These are phyloP conservation scores for Vaccinium vitisidaea DNA, from an alignment of 148 eudicot species.

Conservation along the genomic window DNA sequence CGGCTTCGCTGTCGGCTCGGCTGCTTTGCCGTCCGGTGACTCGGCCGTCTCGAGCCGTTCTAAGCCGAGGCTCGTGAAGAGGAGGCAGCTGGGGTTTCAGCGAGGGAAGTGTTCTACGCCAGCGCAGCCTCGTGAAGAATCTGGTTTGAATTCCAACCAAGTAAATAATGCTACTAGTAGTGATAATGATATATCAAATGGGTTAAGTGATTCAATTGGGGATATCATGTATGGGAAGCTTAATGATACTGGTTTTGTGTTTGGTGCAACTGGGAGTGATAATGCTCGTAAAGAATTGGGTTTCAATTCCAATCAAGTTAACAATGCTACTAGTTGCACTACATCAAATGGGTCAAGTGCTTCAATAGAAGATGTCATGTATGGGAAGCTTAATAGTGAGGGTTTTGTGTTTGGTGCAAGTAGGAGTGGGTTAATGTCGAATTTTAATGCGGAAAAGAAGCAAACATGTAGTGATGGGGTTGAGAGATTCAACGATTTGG, in stretches of 20 bases:
- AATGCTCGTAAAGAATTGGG: conserved; percentile 24
- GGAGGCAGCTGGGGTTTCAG: conserved; percentile 28
- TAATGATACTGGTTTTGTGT: conserved; percentile 12
- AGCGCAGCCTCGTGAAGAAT: conserved; percentile 19
- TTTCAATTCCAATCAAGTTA: conserved; percentile 17
- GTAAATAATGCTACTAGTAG: conserved; percentile 5
- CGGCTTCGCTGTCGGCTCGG: conserved; percentile 27
- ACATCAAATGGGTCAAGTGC: conserved; percentile 13
- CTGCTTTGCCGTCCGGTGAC: conserved; percentile 6
- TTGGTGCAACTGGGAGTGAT: conserved; percentile 15
- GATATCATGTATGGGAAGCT: not conserved
- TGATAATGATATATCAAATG: not conserved
- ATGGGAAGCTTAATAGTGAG: not conserved
- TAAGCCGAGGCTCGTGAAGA: conserved; percentile 58
- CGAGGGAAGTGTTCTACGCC: conserved; percentile 24
- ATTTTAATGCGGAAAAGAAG: conserved; percentile 5
- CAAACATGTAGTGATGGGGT: conserved; percentile 8
- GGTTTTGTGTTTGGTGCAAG: conserved; percentile 22
- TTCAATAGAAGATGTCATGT: conserved; percentile 3
- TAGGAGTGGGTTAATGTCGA: conserved; percentile 1
- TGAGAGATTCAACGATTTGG: conserved; percentile 20
- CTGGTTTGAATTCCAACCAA: conserved; percentile 24
- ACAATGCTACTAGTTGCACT: not conserved
- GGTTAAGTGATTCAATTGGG: conserved; percentile 3
- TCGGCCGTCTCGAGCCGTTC: conserved; percentile 26